These are phyloP conservation scores for Mucor piriformis DNA, from an alignment of 371 early-diverging fungal species.

Conservation along the genomic window DNA sequence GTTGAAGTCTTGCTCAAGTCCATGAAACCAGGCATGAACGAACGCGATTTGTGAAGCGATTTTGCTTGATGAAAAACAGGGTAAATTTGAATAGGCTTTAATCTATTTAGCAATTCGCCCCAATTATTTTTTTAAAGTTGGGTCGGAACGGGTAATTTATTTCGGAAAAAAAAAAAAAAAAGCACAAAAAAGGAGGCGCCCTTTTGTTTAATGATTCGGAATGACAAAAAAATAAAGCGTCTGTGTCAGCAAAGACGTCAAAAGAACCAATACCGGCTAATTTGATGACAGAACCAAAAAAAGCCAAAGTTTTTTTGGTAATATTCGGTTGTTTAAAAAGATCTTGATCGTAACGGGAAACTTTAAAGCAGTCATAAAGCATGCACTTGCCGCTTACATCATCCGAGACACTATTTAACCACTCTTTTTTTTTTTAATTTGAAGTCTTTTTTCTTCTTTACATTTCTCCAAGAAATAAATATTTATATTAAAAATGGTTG, in stretches of 20 bases:
- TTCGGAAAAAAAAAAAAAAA: conserved; percentile 8
- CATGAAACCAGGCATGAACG: too few relatives aligned
- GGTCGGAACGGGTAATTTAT: conserved; percentile 7
- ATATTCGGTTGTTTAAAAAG: background rate
- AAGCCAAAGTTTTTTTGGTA: background rate
- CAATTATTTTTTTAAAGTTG: conserved; percentile 11
- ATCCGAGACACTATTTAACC: conserved; percentile 16
- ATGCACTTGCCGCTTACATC: conserved; percentile 19
- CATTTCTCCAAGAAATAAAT: conserved; percentile 6
- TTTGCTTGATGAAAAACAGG: too few relatives aligned
- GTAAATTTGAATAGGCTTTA: too few relatives aligned
- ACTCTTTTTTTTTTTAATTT: conserved; percentile 5
- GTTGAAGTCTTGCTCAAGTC: too few relatives aligned
- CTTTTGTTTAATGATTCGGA: background rate
- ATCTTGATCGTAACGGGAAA: background rate
- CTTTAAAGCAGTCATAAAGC: conserved; percentile 18
- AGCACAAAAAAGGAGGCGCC: background rate
- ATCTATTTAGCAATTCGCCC: background rate
- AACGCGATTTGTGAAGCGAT: too few relatives aligned
- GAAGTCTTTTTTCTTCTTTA: conserved; percentile 8
- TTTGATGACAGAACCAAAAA: background rate
- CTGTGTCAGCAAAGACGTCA: too few relatives aligned
- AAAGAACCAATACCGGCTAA: too few relatives aligned
- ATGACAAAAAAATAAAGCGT: background rate
- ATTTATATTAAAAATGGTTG: conserved; percentile 26